Percentiles rank a stretch among this genome's conserved stretches.
phyloP scores from a whole-genome alignment of 75 land plant species.

The Gnetum montanum region DNA sequence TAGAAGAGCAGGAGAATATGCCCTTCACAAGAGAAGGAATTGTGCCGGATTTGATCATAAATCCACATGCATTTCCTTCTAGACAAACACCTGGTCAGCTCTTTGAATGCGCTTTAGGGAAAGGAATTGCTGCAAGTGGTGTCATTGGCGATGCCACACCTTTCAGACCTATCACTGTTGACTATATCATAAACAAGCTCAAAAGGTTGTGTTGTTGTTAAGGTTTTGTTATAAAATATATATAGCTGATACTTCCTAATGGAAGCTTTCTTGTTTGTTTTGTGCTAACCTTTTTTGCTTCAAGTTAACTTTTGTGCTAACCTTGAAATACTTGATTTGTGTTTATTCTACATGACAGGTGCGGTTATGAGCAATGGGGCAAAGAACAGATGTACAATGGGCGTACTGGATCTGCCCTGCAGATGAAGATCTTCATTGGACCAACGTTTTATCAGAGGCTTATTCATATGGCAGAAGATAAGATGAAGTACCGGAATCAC shows the following conservation, averaged over 20 bases:
- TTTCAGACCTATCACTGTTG: slow-evolving; percentile 42
- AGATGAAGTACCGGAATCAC: slow-evolving; percentile 63
- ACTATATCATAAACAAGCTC: slow-evolving; percentile 52
- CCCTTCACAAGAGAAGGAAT: slow-evolving; percentile 86
- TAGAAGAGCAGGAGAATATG: slow-evolving; percentile 73
- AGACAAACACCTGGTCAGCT: slow-evolving; percentile 89
- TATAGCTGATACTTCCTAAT: neutral
- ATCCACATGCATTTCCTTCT: slow-evolving; percentile 94
- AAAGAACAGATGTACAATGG: slow-evolving; percentile 61
- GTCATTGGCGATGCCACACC: slow-evolving; percentile 60
- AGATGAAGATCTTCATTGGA: slow-evolving; percentile 53
- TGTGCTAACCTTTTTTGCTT: too few species aligned
- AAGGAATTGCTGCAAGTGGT: slow-evolving; percentile 53
- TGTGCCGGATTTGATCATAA: slow-evolving; percentile 85
- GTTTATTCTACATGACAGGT: slow-evolving; percentile 21
- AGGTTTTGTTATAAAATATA: neutral
- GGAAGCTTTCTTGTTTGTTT: too few species aligned
- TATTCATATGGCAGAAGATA: slow-evolving; percentile 83
- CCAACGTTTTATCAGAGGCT: slow-evolving; percentile 79
- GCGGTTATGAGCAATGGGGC: slow-evolving; percentile 67
- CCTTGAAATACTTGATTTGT: too few species aligned
- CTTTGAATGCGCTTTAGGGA: slow-evolving; percentile 67
- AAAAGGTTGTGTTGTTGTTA: slow-evolving; percentile 69
- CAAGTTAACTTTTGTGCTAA: too few species aligned
- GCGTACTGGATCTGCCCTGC: slow-evolving; percentile 48